Conservation (phyloP, 1,139 yeast genomes). For the Pichia sp. region DNA sequence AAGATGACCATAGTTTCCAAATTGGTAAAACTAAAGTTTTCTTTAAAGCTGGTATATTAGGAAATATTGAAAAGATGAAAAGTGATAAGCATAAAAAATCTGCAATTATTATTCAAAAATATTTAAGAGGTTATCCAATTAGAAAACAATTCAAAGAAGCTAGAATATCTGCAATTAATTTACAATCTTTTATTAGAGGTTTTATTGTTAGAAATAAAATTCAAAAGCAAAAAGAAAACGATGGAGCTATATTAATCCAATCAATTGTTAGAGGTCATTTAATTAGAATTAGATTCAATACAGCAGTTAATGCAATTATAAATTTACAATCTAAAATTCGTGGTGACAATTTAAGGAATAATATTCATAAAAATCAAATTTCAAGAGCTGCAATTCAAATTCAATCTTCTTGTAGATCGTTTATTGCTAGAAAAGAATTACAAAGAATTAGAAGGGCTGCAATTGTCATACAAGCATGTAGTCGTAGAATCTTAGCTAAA, state of each 20-base stretch:
- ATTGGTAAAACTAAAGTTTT: slow-evolving; percentile 86
- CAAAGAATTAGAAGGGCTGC: slow-evolving; percentile 44
- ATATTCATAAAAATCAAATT: slow-evolving; percentile 19
- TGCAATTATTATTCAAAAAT: slow-evolving; percentile 83
- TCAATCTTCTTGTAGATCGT: slow-evolving; percentile 65
- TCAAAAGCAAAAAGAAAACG: slow-evolving; percentile 50
- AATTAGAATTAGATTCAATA: slow-evolving; percentile 43
- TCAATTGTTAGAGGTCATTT: slow-evolving; percentile 61
- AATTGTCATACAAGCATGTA: slow-evolving; percentile 66
- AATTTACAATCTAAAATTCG: slow-evolving; percentile 64
- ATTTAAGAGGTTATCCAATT: slow-evolving; percentile 60
- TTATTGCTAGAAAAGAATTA: slow-evolving; percentile 43
- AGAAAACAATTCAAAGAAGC: slow-evolving; percentile 56
- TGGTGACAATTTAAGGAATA: slow-evolving; percentile 49
- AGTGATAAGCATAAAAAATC: slow-evolving; percentile 69
- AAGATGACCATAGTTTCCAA: slow-evolving; percentile 68
- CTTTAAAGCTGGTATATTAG: slow-evolving; percentile 95
- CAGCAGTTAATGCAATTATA: slow-evolving; percentile 46
- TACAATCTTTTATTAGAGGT: slow-evolving; percentile 67
- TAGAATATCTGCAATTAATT: slow-evolving; percentile 45
- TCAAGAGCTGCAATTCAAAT: slow-evolving; percentile 61
- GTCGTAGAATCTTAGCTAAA: slow-evolving; percentile 72
- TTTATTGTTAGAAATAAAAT: slow-evolving; percentile 51
- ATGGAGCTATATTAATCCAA: slow-evolving; percentile 71
- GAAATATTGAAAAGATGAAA: slow-evolving; percentile 82